A percentile compares a stretch with the other conserved stretches of the same genome.
These are phyloP conservation scores for Chrysanthemum makinoi DNA, from an alignment of 129 eudicot genomes.

Conservation along the genomic window DNA sequence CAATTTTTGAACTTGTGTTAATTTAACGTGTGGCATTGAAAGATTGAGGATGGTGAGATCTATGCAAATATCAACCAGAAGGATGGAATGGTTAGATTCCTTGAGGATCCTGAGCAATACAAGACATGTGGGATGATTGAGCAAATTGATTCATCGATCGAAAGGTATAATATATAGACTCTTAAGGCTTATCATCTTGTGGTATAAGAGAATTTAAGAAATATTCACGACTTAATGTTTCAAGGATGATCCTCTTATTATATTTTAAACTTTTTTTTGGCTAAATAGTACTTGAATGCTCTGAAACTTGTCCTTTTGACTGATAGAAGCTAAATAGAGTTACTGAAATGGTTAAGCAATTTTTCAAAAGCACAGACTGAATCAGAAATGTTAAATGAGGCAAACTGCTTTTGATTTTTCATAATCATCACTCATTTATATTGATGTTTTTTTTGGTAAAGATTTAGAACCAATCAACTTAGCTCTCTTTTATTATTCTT, in stretches of 20 bases:
- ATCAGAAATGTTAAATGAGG: constrained; percentile 4
- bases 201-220: background rate
- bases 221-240: too few relatives aligned
- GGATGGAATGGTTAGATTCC: constrained; percentile 99
- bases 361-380: constrained; percentile 6
- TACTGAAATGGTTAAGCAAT: too few relatives aligned
- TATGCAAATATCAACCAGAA: constrained; percentile 95
- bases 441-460: constrained; percentile 6
- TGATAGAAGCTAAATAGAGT: too few relatives aligned
- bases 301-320: too few relatives aligned
- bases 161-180: constrained; percentile 47
- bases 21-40: background rate
- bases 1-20: too few relatives aligned
- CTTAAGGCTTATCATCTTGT: constrained; percentile 8
- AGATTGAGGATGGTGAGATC: constrained; percentile 94
- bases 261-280: too few relatives aligned
- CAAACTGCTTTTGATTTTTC: background rate
- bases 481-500: background rate
- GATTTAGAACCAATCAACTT: background rate
- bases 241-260: too few relatives aligned
- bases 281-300: too few relatives aligned
- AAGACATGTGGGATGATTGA: constrained; percentile 96
- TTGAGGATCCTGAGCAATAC: constrained; percentile 96
- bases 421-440: constrained; percentile 1
- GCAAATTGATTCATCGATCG: constrained; percentile 73